Conservation (phyloP, 2,329 filamentous ascomycete genomes). For the Claviceps africana region DNA sequence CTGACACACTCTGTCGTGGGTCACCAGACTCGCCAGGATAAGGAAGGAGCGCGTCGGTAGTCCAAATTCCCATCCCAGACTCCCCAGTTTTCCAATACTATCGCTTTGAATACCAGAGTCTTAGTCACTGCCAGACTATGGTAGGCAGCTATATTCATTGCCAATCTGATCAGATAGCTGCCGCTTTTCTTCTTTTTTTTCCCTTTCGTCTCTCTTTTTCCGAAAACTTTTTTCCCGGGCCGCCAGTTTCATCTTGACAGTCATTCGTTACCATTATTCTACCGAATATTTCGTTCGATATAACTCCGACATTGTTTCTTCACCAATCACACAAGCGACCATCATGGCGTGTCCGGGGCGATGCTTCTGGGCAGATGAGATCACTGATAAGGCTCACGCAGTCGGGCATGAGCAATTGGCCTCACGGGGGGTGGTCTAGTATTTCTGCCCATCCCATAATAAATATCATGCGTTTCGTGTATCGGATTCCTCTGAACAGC, state of each 20-base stretch:
- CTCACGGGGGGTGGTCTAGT: conserved; percentile 13
- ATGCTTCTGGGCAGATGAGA: conserved; percentile 10
- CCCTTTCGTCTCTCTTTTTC: no score
- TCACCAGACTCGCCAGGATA: not conserved
- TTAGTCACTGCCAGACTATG: not conserved
- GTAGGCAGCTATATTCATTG: not conserved
- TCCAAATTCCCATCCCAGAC: not conserved
- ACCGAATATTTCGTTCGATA: not conserved
- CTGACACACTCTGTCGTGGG: no score
- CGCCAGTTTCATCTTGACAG: not conserved
- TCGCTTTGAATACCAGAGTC: not conserved
- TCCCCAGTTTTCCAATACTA: no score
- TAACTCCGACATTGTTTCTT: not conserved
- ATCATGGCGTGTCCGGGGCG: conserved; percentile 12
- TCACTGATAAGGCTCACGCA: not conserved
- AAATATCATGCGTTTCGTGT: conserved; percentile 15
- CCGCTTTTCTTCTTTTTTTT: not conserved
- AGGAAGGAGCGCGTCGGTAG: not conserved
- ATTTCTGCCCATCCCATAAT: conserved; percentile 17
- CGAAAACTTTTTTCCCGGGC: not conserved
- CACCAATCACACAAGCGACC: not conserved
- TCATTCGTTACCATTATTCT: not conserved
- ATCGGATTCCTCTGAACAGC: conserved; percentile 9
- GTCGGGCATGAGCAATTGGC: conserved; percentile 11
- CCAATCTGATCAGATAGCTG: not conserved